Evolutionary conservation across 2,329 filamentous ascomycete genomes (phyloP).

Genomic region (Trichoderma breve): DNA sequence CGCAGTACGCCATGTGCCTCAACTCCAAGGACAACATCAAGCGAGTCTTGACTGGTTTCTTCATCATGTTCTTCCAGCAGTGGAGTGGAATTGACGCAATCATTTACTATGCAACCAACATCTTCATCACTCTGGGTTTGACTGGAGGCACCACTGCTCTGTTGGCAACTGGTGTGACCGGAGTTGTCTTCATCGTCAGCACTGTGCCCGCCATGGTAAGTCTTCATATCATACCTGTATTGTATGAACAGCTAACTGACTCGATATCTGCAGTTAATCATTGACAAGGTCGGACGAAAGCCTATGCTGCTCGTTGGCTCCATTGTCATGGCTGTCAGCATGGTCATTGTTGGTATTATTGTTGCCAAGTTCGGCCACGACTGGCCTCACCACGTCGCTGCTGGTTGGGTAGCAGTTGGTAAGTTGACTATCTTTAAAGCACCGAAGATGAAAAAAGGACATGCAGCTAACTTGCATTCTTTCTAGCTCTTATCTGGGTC

Average conservation of each 20-base stretch:
- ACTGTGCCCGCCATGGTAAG: conserved; percentile 60
- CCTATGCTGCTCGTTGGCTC: conserved; percentile 64
- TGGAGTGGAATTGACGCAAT: conserved; percentile 38
- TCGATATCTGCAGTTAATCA: conserved; percentile 44
- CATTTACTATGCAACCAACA: conserved; percentile 69
- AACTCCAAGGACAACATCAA: conserved; percentile 54
- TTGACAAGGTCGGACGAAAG: conserved; percentile 63
- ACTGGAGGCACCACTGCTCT: conserved; percentile 50
- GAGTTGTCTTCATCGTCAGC: conserved; percentile 66
- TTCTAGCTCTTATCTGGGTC: conserved; percentile 64
- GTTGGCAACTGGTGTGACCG: conserved; percentile 68
- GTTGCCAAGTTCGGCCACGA: conserved; percentile 59
- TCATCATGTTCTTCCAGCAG: conserved; percentile 58
- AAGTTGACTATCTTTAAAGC: background rate
- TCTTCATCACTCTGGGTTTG: conserved; percentile 66
- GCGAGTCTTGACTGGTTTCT: conserved; percentile 60
- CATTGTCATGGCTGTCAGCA: conserved; percentile 66
- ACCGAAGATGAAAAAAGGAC: background rate
- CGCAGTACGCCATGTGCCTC: conserved; percentile 49
- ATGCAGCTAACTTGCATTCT: background rate
- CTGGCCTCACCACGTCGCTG: conserved; percentile 56
- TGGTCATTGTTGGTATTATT: conserved; percentile 70
- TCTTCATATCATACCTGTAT: background rate
- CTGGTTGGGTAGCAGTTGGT: conserved; percentile 65
- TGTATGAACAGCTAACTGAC: background rate